These are phyloP conservation scores for Diaporthe helianthi DNA, from an alignment of 2,329 filamentous ascomycete species.

Conservation along the genomic window DNA sequence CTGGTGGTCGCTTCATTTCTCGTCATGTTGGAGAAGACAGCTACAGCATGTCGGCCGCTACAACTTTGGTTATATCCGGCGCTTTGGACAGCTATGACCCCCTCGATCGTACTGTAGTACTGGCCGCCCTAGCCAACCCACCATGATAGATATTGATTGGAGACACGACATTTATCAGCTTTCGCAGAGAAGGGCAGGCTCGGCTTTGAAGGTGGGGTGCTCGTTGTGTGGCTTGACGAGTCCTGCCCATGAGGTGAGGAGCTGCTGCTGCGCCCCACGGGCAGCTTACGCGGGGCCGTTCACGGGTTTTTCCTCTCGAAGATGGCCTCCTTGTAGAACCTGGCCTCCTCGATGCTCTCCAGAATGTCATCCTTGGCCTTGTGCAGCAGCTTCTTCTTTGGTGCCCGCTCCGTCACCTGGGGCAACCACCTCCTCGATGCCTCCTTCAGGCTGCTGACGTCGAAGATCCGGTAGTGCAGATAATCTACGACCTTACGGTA, in stretches of 20 bases:
- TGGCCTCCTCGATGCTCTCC: slow-evolving; percentile 93
- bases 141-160: not conserved
- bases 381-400: slow-evolving; percentile 78
- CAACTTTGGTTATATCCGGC: not conserved
- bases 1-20: slow-evolving; percentile 14
- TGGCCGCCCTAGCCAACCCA: not conserved
- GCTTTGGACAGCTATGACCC: not conserved
- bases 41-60: not conserved
- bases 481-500: slow-evolving; percentile 77
- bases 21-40: slow-evolving; percentile 1
- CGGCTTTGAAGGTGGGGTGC: not conserved
- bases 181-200: not conserved
- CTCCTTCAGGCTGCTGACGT: slow-evolving; percentile 93
- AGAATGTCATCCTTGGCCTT: slow-evolving; percentile 88
- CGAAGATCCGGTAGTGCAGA: slow-evolving; percentile 88
- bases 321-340: slow-evolving; percentile 71
- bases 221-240: not conserved
- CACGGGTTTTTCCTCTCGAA: slow-evolving; percentile 35
- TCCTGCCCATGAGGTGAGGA: not conserved
- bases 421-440: slow-evolving; percentile 82
- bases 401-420: slow-evolving; percentile 66
- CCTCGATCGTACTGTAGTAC: not conserved
- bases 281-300: too few species aligned
- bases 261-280: too few species aligned
- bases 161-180: not conserved